These are phyloP conservation scores for Trichoderma asperelloides DNA, from an alignment of 495 filamentous ascomycete species.

Conservation along the genomic window DNA sequence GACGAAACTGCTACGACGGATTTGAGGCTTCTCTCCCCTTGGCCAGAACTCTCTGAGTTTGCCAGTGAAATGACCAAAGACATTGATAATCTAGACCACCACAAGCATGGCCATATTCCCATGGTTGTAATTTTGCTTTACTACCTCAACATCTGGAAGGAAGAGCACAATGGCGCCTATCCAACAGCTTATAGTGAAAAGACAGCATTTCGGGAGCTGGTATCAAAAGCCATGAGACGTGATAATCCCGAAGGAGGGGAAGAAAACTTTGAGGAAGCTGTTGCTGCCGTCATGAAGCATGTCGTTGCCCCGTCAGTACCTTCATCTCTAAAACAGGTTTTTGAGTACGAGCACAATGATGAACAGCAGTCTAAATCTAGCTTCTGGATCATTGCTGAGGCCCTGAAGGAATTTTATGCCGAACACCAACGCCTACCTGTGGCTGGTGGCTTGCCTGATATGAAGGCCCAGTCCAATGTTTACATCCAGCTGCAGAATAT, in stretches of 20 bases:
- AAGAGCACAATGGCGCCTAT: constrained; percentile 54
- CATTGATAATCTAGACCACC: constrained; percentile 61
- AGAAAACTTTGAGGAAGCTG: constrained; percentile 95
- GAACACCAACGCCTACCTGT: constrained; percentile 67
- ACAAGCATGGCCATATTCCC: constrained; percentile 88
- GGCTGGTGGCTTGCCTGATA: constrained; percentile 85
- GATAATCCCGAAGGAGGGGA: constrained; percentile 80
- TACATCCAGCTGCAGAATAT: constrained; percentile 90
- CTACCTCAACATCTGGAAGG: constrained; percentile 80
- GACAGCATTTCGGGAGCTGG: constrained; percentile 63
- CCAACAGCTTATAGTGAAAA: constrained; percentile 82
- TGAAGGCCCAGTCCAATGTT: constrained; percentile 91
- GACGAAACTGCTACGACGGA: constrained; percentile 80
- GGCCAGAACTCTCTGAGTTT: constrained; percentile 69
- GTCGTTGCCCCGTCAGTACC: constrained; percentile 52
- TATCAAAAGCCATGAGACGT: constrained; percentile 56
- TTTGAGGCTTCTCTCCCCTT: constrained; percentile 75
- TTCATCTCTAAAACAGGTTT: constrained; percentile 64
- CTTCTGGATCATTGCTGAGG: constrained; percentile 89
- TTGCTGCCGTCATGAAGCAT: constrained; percentile 76
- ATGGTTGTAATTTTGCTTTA: constrained; percentile 78
- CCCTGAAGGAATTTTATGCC: constrained; percentile 64
- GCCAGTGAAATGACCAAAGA: constrained; percentile 51
- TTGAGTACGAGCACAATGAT: constrained; percentile 48
- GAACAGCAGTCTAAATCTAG: constrained; percentile 38